Percentiles rank a stretch among this genome's conserved stretches.
Conservation (phyloP, 768 basidiomycete species). For the Lactarius quietus region DNA sequence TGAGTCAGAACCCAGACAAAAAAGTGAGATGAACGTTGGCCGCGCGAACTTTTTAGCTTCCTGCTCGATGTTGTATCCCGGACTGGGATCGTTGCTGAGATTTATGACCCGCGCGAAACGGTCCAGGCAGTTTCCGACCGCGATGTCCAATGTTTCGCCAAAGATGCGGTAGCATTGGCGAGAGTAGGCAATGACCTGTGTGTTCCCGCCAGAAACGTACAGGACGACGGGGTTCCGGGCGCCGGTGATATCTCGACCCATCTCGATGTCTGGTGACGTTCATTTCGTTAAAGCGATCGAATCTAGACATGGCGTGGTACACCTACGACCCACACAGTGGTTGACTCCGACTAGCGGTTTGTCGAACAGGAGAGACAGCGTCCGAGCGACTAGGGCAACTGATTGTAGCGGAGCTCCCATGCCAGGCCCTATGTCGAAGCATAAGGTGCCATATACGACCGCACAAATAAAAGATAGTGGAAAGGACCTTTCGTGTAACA, state of each 20-base stretch:
- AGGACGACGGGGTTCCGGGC: slow-evolving; percentile 95
- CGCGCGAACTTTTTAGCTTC: slow-evolving; percentile 77
- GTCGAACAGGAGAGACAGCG: slow-evolving; percentile 77
- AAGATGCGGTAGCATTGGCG: slow-evolving; percentile 97
- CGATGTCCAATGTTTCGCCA: slow-evolving; percentile 97
- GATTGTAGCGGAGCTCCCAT: slow-evolving; percentile 98
- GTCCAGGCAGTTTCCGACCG: slow-evolving; percentile 98
- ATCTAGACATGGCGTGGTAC: slow-evolving; percentile 2
- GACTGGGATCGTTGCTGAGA: slow-evolving; percentile 91
- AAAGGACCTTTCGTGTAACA: slow-evolving; percentile 90
- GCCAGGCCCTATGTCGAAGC: slow-evolving; percentile 71
- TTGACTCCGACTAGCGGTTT: slow-evolving; percentile 98
- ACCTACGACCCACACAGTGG: slow-evolving; percentile 95
- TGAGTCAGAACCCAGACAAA: slow-evolving; percentile 7
- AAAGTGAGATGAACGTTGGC: background rate
- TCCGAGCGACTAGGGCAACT: slow-evolving; percentile 90
- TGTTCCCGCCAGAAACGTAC: slow-evolving; percentile 98
- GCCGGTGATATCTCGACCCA: slow-evolving; percentile 93
- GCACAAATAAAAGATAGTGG: background rate
- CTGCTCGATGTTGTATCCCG: slow-evolving; percentile 97
- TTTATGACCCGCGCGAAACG: slow-evolving; percentile 94
- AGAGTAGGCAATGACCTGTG: slow-evolving; percentile 98
- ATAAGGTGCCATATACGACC: background rate
- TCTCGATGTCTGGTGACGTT: slow-evolving; percentile 81
- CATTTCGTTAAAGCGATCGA: background rate